These are phyloP conservation scores for Aspergillus cavernicola DNA, from an alignment of 495 filamentous ascomycete genomes.

Conservation along the genomic window DNA sequence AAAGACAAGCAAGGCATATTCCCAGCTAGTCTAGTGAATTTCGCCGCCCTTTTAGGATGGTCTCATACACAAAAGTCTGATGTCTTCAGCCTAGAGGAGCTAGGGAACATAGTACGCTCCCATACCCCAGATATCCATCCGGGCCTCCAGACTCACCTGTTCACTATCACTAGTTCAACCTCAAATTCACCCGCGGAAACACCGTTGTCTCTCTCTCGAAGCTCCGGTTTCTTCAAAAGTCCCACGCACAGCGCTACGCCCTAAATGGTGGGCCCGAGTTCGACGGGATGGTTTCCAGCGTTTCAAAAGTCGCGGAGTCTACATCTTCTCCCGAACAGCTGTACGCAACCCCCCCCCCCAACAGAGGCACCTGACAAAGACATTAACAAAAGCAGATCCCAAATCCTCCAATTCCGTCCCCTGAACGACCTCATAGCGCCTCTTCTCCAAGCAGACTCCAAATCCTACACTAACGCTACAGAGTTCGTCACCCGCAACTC, in stretches of 20 bases:
- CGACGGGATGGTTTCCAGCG: slow-evolving; percentile 45
- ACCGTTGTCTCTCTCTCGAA: slow-evolving; percentile 80
- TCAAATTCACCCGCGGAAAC: slow-evolving; percentile 86
- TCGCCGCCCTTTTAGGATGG: slow-evolving; percentile 84
- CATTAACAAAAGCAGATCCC: slow-evolving; percentile 16
- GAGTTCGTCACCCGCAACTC: slow-evolving; percentile 55
- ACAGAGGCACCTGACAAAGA: background rate
- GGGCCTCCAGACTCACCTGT: background rate
- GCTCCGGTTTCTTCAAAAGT: slow-evolving; percentile 73
- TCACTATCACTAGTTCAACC: slow-evolving; percentile 54
- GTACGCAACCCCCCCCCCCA: slow-evolving; percentile 21
- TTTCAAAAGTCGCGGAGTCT: slow-evolving; percentile 31
- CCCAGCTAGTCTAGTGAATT: slow-evolving; percentile 74
- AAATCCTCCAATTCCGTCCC: slow-evolving; percentile 30
- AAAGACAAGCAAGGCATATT: slow-evolving; percentile 62
- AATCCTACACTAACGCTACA: slow-evolving; percentile 56
- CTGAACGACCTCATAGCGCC: slow-evolving; percentile 38
- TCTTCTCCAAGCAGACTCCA: slow-evolving; percentile 57
- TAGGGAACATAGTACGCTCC: slow-evolving; percentile 59
- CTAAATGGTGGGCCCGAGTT: slow-evolving; percentile 35
- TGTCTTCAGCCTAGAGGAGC: slow-evolving; percentile 63
- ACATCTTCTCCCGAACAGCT: slow-evolving; percentile 25
- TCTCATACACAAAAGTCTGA: slow-evolving; percentile 63
- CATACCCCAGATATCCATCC: background rate
- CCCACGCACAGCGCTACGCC: slow-evolving; percentile 54